Conservation (phyloP, 805 yeast genomes). For the Metschnikowia kofuensis region DNA sequence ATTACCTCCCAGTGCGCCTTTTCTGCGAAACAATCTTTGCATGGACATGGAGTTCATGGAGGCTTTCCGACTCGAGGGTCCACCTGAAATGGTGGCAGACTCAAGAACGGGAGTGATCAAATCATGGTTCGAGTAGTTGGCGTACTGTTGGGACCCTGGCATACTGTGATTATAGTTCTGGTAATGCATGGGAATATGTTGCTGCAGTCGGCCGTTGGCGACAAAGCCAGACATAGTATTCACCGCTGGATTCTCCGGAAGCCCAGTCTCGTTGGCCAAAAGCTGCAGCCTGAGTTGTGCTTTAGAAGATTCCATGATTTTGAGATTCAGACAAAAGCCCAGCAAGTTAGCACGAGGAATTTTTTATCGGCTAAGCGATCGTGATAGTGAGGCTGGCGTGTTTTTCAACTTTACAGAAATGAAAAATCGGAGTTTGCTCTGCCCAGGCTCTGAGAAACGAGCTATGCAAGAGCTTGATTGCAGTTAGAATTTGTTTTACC, state of each 20-base stretch:
- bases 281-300: constrained; percentile 34
- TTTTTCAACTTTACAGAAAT: background rate
- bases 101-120: constrained; percentile 25
- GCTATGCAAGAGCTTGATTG: constrained; percentile 4
- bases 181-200: constrained; percentile 4
- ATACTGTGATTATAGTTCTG: constrained; percentile 2
- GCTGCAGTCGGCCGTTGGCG: constrained; percentile 15
- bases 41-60: constrained; percentile 37
- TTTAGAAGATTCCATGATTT: constrained; percentile 11
- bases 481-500: background rate
- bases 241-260: constrained; percentile 15
- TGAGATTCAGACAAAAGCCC: background rate
- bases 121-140: constrained; percentile 24
- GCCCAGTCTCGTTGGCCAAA: constrained; percentile 26
- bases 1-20: constrained; percentile 24
- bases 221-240: constrained; percentile 19
- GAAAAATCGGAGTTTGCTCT: constrained; percentile 3
- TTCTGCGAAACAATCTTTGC: constrained; percentile 42
- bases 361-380: background rate
- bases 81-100: background rate
- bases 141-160: constrained; percentile 1
- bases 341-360: background rate
- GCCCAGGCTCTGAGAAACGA: constrained; percentile 1
- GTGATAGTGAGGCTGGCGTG: background rate
- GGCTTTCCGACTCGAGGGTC: constrained; percentile 28